Evolutionary conservation across 176 grass and related monocot species (phyloP).

Genomic region (Oryza glaberrima): DNA sequence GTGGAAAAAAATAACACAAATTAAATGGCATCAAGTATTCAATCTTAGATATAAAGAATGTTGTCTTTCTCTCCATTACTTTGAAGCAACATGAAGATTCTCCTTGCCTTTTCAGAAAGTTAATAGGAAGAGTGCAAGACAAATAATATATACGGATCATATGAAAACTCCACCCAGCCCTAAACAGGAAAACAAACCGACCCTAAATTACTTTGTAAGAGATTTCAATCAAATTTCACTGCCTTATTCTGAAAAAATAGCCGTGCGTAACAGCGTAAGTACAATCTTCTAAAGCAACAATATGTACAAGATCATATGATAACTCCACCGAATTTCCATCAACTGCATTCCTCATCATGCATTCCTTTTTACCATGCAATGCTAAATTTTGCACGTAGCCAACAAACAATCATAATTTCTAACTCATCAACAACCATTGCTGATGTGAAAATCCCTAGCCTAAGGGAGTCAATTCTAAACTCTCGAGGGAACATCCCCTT

Average conservation of each 20-base stretch:
- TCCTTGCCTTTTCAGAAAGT: neutral
- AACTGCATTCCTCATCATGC: neutral
- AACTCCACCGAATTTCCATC: neutral
- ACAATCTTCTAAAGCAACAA: neutral
- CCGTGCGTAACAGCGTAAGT: neutral
- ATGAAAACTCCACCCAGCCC: neutral
- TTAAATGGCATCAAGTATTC: neutral
- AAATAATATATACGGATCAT: neutral
- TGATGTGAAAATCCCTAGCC: neutral
- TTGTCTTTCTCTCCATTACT: neutral
- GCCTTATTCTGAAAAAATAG: neutral
- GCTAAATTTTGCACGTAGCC: neutral
- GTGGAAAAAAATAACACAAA: slow-evolving; percentile 6
- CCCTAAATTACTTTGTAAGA: neutral
- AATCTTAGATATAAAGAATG: slow-evolving; percentile 6
- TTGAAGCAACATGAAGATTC: neutral
- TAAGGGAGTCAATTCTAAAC: no score
- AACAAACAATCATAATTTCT: neutral
- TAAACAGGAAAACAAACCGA: neutral
- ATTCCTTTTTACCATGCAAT: no score
- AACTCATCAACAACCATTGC: neutral
- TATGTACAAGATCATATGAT: neutral
- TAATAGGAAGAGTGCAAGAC: neutral
- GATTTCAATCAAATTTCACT: neutral
- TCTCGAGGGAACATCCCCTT: no score